Base-by-base conservation (phyloP, 192 early-diverging fungal species). In the Geranomyces variabilis region DNA sequence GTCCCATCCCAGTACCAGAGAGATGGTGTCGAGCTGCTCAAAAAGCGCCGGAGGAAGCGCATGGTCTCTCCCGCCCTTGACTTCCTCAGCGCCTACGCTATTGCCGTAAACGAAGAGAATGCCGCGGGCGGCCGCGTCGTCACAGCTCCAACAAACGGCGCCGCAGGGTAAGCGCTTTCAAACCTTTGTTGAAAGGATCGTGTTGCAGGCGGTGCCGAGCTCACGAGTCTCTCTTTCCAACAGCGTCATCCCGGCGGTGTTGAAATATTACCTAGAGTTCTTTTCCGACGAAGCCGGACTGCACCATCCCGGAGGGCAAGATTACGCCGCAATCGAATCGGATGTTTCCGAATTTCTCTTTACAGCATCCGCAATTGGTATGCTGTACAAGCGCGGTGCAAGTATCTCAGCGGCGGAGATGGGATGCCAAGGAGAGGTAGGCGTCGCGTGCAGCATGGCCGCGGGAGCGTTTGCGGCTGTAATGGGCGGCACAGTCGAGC, bases 341-440 rank as follows among this genome's bases (percentile, higher is more conserved):
- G 95, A 96, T 66, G 88, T 95, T 30, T 88, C 95, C 80, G 93
- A 96, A 76, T 96, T 96, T 67, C 73, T 98, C 44, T 86, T 98
- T 49, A 98, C 96, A 0, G 91, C 93, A 0, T 90, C 94, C 0
- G 96, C 96, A 1, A 91, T 98, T 61, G 96, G 96, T 19, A 98
- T 98, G 96, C 81, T 98, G 45, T 98, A 92, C 85, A 98, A 98
- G 81, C 87, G 93, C 47, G 94, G 96, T 6, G 96, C 96, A 0
- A 90, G 88, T 43, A 98, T 98, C 51, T 94, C 92, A 34, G 92
- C 94, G 0, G 96, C 96, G 7, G 96, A 96, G 77, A 93, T 98
- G 88, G 96, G 96, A 49, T 98, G 96, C 77, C 94, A 96, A 75
- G 96, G 96, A 51, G 96, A 98, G 80, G 94, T 98, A 3, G 96